Evolutionary conservation across 176 grass and related monocot species (phyloP), one percentile per base, ranked within the genome.

Genomic region (Triticum urartu): DNA sequence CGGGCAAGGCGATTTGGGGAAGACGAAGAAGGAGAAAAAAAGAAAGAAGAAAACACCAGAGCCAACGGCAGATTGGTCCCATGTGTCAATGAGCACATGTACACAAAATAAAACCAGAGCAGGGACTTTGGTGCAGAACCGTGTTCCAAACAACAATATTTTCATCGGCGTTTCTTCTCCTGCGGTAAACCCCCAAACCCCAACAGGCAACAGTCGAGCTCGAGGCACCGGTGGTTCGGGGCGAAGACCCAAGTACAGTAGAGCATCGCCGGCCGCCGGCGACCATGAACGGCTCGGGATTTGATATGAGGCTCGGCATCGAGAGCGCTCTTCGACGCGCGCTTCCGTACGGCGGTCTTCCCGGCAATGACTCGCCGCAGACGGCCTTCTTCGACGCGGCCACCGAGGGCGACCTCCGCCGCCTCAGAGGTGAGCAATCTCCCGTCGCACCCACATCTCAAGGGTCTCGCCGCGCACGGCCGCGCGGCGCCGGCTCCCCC

Each of bases 361-460:
- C 24, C 15, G 61, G 72, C 13, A 54, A 32, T 17, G 38, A 36
- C 33, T 74, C 61, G 11, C 79, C 71, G 62, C 61, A 18, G 71
- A 43, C 38, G 43, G 70, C 81, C n/a, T 87, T 82, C 79, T 87
- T 87, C 71, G 79, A 87, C 7, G 86, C 86, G 33, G 86, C 70
- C 43, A 40, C 80, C 86, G 22, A 18, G 17, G 79, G 86, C 20
- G 72, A 88, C 86, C 34, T 87, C 45, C 71, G 61, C 71, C 61
- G 69, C 47, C 24, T 88, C 63, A 83, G 48, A 48, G 86, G 86
- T 88, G 66, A 83, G 72, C 33, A 39, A 20, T 28, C 73, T 24
- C 43, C 15, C 25, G 0, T 54, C 45, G 45, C 73, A 5, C 14
- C 25, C 40, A 76, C 28, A 13, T 76, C 24, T 52, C 45, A 32